Conservation (phyloP, 805 yeast species). For the Kodamaea nitidulidarum region DNA sequence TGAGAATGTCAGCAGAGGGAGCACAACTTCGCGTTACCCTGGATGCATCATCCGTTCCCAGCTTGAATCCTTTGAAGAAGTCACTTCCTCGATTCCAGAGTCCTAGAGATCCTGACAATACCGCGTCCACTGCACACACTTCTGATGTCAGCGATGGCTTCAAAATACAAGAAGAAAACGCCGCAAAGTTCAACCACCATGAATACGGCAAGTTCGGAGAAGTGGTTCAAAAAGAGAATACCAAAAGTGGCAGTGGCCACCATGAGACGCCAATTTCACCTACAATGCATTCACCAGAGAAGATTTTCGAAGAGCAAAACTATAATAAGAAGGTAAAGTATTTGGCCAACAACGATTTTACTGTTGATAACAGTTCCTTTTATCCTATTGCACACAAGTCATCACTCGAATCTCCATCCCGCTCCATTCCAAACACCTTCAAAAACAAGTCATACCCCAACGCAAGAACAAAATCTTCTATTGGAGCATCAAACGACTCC, state of each 20-base stretch:
- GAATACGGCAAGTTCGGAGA: neutral
- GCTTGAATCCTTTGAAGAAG: slow-evolving; percentile 5
- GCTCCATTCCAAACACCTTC: slow-evolving; percentile 42
- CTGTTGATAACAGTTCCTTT: slow-evolving; percentile 14
- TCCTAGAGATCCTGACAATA: slow-evolving; percentile 7
- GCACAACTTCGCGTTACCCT: slow-evolving; percentile 5
- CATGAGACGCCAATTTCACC: neutral
- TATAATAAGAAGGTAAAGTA: slow-evolving; percentile 34
- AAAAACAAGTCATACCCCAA: slow-evolving; percentile 43
- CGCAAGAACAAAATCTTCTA: slow-evolving; percentile 35
- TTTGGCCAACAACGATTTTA: slow-evolving; percentile 30
- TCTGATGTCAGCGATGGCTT: slow-evolving; percentile 8
- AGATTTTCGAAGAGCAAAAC: slow-evolving; percentile 7
- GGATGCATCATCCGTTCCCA: slow-evolving; percentile 9
- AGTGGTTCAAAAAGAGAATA: neutral
- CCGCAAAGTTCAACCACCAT: too few relatives aligned
- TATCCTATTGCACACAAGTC: neutral
- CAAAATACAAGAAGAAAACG: neutral
- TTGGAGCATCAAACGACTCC: slow-evolving; percentile 16
- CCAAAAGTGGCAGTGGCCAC: neutral
- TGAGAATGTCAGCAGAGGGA: neutral
- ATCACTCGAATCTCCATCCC: slow-evolving; percentile 13
- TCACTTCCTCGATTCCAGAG: slow-evolving; percentile 1
- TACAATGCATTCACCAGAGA: slow-evolving; percentile 3
- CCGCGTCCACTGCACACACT: slow-evolving; percentile 16